Percentiles rank a stretch among this genome's conserved stretches.
Evolutionary conservation across 2,329 filamentous ascomycete genomes (phyloP).

Genomic region (Zymoseptoria brevis): DNA sequence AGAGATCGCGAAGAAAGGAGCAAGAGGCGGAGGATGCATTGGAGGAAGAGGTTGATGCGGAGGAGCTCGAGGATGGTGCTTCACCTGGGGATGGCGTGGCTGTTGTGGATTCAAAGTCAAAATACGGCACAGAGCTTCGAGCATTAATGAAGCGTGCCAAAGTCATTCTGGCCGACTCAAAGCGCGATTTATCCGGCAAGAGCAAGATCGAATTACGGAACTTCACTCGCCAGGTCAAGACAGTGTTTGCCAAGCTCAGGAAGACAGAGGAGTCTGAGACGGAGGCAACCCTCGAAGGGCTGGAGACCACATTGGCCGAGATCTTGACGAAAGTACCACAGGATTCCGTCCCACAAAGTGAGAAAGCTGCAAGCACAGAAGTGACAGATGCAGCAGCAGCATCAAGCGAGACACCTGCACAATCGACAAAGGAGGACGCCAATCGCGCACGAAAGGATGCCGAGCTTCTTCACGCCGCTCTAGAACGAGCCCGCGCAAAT

Average conservation of each 20-base stretch:
- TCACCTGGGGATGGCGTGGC: constrained; percentile 1
- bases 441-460: constrained; percentile 50
- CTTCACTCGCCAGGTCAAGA: constrained; percentile 60
- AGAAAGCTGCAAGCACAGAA: constrained; percentile 18
- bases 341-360: constrained; percentile 15
- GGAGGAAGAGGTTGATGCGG: constrained; percentile 17
- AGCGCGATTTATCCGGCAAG: constrained; percentile 51
- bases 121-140: constrained; percentile 40
- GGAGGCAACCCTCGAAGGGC: constrained; percentile 22
- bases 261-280: constrained; percentile 15
- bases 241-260: constrained; percentile 51
- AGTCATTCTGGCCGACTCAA: constrained; percentile 47
- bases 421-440: constrained; percentile 37
- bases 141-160: constrained; percentile 51
- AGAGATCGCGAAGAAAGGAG: constrained; percentile 11
- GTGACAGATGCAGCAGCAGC: constrained; percentile 3
- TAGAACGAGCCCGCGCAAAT: constrained; percentile 63
- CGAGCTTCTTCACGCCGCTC: constrained; percentile 46
- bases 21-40: constrained; percentile 15
- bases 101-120: constrained; percentile 3
- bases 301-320: constrained; percentile 30
- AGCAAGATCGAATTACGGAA: constrained; percentile 67
- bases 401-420: constrained; percentile 20
- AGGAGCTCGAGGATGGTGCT: constrained; percentile 7
- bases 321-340: constrained; percentile 41